Conservation (phyloP, 2,329 filamentous ascomycete genomes). For the Thelonectria rubi region DNA sequence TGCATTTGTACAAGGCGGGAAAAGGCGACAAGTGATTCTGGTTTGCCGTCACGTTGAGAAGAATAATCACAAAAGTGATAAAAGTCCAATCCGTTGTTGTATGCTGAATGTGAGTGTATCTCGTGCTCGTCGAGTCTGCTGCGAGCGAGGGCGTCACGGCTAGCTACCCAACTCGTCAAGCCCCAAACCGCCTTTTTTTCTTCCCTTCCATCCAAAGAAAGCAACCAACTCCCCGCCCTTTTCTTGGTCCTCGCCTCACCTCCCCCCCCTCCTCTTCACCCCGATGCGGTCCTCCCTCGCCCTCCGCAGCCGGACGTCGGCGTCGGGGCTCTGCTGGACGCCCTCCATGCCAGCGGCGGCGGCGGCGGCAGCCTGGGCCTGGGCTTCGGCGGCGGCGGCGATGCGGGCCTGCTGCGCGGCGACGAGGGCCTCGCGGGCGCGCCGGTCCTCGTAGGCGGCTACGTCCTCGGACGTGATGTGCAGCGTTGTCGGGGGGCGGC, state of each 20-base stretch:
- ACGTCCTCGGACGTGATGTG: slow-evolving; percentile 75
- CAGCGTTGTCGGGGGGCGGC: slow-evolving; percentile 73
- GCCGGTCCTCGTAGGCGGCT: slow-evolving; percentile 73
- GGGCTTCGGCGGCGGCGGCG: slow-evolving; percentile 37
- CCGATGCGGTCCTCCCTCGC: slow-evolving; percentile 53
- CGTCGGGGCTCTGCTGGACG: slow-evolving; percentile 42
- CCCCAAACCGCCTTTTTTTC: not conserved
- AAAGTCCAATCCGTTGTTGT: no score
- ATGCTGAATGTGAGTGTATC: no score
- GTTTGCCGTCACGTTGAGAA: no score
- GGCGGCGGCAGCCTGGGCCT: slow-evolving; percentile 28
- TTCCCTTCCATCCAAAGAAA: not conserved
- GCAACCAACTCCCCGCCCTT: no score
- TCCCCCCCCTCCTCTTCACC: slow-evolving; percentile 40
- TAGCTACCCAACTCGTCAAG: not conserved
- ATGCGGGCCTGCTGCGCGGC: slow-evolving; percentile 46
- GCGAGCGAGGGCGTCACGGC: no score
- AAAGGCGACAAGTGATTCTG: no score
- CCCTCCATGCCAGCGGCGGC: slow-evolving; percentile 41
- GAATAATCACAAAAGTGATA: no score
- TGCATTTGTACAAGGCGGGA: not conserved
- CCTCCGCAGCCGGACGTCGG: slow-evolving; percentile 40
- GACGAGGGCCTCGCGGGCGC: slow-evolving; percentile 54
- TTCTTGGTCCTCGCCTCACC: slow-evolving; percentile 2
- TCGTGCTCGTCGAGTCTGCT: no score